Conservation (phyloP, 768 basidiomycete genomes). For the Sistotremastrum suecicum region DNA sequence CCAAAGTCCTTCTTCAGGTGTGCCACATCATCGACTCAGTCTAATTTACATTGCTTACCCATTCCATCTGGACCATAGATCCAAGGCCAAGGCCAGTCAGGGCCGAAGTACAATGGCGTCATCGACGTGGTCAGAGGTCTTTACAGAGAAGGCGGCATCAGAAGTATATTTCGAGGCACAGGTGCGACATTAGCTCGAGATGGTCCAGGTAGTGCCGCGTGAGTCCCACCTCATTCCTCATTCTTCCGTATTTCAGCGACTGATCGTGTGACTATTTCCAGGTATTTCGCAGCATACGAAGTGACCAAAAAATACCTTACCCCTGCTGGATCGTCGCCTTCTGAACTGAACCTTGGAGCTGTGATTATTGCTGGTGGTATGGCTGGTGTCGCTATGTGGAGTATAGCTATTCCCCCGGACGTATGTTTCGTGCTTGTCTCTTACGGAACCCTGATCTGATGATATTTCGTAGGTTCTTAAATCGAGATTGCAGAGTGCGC, state of each 20-base stretch:
- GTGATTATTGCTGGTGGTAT: slow-evolving; percentile 87
- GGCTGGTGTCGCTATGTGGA: slow-evolving; percentile 98
- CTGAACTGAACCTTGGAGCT: slow-evolving; percentile 71
- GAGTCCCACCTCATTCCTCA: slow-evolving; percentile 19
- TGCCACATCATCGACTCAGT: slow-evolving; percentile 6
- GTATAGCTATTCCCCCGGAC: slow-evolving; percentile 92
- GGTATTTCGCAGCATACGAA: slow-evolving; percentile 97
- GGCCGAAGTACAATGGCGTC: slow-evolving; percentile 76
- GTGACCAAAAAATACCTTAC: slow-evolving; percentile 79
- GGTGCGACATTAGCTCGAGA: slow-evolving; percentile 89
- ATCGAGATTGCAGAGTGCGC: slow-evolving; percentile 90
- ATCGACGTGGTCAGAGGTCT: slow-evolving; percentile 80
- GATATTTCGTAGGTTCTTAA: slow-evolving; percentile 65
- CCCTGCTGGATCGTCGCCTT: slow-evolving; percentile 63
- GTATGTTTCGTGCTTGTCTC: slow-evolving; percentile 29
- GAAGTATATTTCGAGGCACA: slow-evolving; percentile 86
- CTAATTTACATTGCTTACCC: slow-evolving; percentile 3
- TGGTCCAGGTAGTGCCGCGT: slow-evolving; percentile 95
- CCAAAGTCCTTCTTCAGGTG: slow-evolving; percentile 91
- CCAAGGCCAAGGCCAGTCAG: slow-evolving; percentile 70
- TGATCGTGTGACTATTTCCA: slow-evolving; percentile 18
- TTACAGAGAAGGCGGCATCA: slow-evolving; percentile 86
- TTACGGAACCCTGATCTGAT: neutral
- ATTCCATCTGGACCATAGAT: slow-evolving; percentile 33
- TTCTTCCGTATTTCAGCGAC: neutral